Evolutionary conservation across 2,329 filamentous ascomycete genomes (phyloP), one percentile per base, ranked within the genome.

Genomic region (Didymella arachidicola): DNA sequence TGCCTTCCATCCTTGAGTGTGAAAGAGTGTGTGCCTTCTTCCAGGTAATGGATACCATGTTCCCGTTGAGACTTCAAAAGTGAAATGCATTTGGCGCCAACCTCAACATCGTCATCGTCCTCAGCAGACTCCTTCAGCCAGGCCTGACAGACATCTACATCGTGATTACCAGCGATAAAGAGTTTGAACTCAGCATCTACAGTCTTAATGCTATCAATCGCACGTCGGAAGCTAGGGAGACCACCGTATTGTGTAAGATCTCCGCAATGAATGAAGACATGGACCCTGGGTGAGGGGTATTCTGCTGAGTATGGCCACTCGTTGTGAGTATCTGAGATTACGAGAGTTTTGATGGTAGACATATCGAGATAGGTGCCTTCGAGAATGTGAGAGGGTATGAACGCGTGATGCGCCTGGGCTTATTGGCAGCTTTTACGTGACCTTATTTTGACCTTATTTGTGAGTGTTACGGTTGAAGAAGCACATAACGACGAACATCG

Each of bases 111-210:
- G n/a, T 60, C 41, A 60, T 61, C 48, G 5, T 51, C 50, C 16
- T 56, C 54, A 12, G 29, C 41, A 29, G 53, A 52, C n/a, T 57
- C 18, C 1, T 36, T 19, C 7, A 57, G 14, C 43, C 58, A 66
- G 2, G 29, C 71, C 47, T 76, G 71, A 62, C 87, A 84, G 0
- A 87, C 78, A 2, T 81, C 82, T 18, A 86, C 74, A 65, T 88
- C 85, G 72, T 88, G 86, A 68, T 87, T 87, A 0, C 85, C 85
- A 0, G 85, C 81, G 52, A 88, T 87, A 36, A 87, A 79, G 26
- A 87, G 74, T 63, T 87, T 87, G 4, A 87, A 72, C 18, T 82
- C 80, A 1, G 84, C 84, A 6, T 81, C 70, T 34, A 83, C 78
- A 0, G 68, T 62, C 7, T 72, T 71, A n/a, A 87, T 76, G 65